A percentile compares a stretch with the other conserved stretches of the same genome.
These are phyloP conservation scores for Leersia perrieri DNA, from an alignment of 176 grass and related monocot genomes.

Conservation along the genomic window DNA sequence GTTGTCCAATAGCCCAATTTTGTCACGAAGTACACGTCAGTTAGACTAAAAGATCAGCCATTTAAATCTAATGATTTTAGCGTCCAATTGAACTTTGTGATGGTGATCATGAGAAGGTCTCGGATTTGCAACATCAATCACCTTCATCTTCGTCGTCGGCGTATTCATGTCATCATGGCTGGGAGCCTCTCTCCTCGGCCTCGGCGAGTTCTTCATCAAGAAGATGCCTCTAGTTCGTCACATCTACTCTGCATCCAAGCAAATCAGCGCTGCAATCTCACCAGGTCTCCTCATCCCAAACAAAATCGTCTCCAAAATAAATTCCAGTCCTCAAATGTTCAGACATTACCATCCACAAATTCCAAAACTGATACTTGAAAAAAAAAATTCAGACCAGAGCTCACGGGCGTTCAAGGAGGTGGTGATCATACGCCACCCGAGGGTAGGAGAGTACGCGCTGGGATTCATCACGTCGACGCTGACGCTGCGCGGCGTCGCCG, in stretches of 20 bases:
- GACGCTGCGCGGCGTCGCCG: conserved; percentile 32
- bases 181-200: conserved; percentile 62
- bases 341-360: background rate
- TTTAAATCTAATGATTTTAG: background rate
- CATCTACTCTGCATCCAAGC: conserved; percentile 73
- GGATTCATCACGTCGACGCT: conserved; percentile 79
- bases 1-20: background rate
- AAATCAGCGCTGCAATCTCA: conserved; percentile 70
- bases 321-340: background rate
- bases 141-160: conserved; percentile 70
- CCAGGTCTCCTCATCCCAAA: conserved; percentile 36
- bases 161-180: conserved; percentile 81
- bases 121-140: conserved; percentile 71
- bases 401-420: conserved; percentile 76
- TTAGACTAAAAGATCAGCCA: background rate
- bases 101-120: conserved; percentile 33
- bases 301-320: background rate
- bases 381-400: conserved; percentile 71
- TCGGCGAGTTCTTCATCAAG: conserved; percentile 73
- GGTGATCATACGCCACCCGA: conserved; percentile 69
- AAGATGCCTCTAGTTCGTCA: conserved; percentile 69
- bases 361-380: no score
- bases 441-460: conserved; percentile 68
- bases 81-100: background rate
- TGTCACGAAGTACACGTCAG: background rate